Base-by-base conservation (phyloP, 305 asterid species). In the Fraxinus platypoda region DNA sequence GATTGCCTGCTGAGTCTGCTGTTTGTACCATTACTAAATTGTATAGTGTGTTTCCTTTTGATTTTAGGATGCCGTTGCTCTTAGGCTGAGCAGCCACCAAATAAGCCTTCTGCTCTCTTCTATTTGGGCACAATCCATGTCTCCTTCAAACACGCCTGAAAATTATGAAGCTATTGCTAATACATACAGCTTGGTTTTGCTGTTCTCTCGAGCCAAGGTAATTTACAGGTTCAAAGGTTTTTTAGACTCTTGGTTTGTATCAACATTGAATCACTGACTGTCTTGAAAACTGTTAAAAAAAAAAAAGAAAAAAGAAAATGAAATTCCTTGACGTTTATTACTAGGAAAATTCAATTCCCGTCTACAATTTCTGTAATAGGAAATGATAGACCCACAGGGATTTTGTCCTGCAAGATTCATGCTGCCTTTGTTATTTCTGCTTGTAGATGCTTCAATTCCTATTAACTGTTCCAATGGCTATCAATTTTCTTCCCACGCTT, bases 131-230 rank as follows among this genome's bases (percentile, higher is more conserved):
- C 98, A 97, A 81, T 92, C 97, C 68, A 83, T 91, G 83, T 92
- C 97, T 86, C 92, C 98, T 80, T 91, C 88, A 83, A 95, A 95
- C 86, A 87, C 85, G 89, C 99, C 99, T 34, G 97, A 90, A 88
- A 95, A 97, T 87, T 93, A 88, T 76, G 99, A 93, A 89, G 99
- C 99, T 76, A 95, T 95, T 83, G 97, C 98, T 81, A 95, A 95
- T 91, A 95, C 98, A 66, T 97, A 88, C 89, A 90, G 98, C 93
- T 85, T 97, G 88, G 89, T 97, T 83, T 86, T 95, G 87, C 88
- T 97, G 89, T 95, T 97, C 86, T 91, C 99, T 81, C 90, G 94
- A 80, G 94, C 95, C 54, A 95, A 97, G 99, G 99, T 97, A 89
- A 85, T 84, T 74, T 80, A 57, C 77, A 8, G 26, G 43, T 76